Conservation (phyloP, 352 stramenopile genomes). For the Phytophthora nicotianae region DNA sequence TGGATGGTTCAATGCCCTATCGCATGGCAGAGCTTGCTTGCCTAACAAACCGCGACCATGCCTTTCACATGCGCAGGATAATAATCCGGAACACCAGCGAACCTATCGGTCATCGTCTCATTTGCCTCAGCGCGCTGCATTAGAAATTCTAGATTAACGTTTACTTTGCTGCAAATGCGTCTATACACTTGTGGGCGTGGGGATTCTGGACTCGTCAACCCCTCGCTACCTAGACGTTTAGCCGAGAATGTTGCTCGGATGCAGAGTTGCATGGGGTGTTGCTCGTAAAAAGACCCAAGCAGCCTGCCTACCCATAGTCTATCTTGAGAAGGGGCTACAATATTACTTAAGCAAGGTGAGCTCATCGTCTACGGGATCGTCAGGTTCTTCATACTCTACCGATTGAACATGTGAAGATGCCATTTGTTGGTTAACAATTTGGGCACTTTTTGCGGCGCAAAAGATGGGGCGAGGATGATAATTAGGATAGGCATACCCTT, state of each 20-base stretch:
- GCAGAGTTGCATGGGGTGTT: no score
- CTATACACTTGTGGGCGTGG: no score
- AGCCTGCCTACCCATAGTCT: no score
- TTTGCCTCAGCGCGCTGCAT: background rate
- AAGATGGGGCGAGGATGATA: constrained; percentile 12
- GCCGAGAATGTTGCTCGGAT: no score
- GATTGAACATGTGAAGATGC: background rate
- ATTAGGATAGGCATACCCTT: constrained; percentile 21
- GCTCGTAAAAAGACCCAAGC: no score
- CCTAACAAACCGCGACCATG: background rate
- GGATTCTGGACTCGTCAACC: no score
- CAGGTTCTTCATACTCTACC: no score
- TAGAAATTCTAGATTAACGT: background rate
- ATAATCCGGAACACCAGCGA: background rate
- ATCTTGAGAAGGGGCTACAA: no score
- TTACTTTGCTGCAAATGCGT: background rate
- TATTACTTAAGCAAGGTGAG: background rate
- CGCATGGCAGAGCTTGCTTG: background rate
- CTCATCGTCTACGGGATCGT: background rate
- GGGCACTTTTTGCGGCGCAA: constrained; percentile 8
- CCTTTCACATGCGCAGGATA: constrained; percentile 7
- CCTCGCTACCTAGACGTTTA: no score
- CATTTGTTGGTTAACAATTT: no score
- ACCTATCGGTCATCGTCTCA: background rate
- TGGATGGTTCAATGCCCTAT: background rate